Percentiles rank a stretch among this genome's conserved stretches.
phyloP scores from a whole-genome alignment of 306 rosid species.

The Fragaria nilgerrensis region DNA sequence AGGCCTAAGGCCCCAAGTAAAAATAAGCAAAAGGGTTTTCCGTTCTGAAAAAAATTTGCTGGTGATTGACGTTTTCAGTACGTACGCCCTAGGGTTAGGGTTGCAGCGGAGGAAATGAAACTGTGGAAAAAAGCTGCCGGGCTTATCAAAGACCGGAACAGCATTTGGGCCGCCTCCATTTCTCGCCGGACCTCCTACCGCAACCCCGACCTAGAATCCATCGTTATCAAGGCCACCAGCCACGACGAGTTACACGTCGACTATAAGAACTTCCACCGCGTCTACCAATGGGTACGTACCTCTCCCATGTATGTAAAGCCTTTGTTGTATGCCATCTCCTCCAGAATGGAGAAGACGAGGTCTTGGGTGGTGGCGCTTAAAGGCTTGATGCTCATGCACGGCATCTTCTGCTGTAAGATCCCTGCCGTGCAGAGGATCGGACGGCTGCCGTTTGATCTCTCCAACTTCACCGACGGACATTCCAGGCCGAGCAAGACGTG shows the following conservation, averaged over 20 bases:
- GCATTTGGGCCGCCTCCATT: slow-evolving; percentile 58
- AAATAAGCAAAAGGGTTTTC: not conserved
- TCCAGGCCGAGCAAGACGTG: slow-evolving; percentile 20
- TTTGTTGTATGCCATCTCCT: slow-evolving; percentile 41
- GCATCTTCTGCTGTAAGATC: slow-evolving; percentile 51
- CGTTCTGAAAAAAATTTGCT: not conserved
- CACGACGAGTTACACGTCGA: slow-evolving; percentile 59
- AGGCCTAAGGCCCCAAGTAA: not conserved
- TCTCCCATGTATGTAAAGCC: slow-evolving; percentile 64
- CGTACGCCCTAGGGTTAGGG: not conserved
- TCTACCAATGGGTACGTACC: slow-evolving; percentile 61
- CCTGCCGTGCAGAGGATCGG: slow-evolving; percentile 49
- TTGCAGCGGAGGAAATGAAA: slow-evolving; percentile 42
- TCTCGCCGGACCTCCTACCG: slow-evolving; percentile 40
- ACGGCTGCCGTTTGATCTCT: slow-evolving; percentile 67
- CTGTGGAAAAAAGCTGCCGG: slow-evolving; percentile 65
- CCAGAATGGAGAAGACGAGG: slow-evolving; percentile 60
- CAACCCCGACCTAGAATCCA: slow-evolving; percentile 58
- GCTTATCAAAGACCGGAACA: slow-evolving; percentile 64
- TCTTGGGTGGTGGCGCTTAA: slow-evolving; percentile 79
- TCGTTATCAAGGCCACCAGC: slow-evolving; percentile 78
- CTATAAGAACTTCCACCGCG: slow-evolving; percentile 57
- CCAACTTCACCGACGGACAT: slow-evolving; percentile 48
- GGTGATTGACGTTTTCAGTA: not conserved
- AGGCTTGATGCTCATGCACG: slow-evolving; percentile 88